A percentile compares a stretch with the other conserved stretches of the same genome.
Conservation (phyloP, 306 rosid genomes). For the Dalbergia cultrata region DNA sequence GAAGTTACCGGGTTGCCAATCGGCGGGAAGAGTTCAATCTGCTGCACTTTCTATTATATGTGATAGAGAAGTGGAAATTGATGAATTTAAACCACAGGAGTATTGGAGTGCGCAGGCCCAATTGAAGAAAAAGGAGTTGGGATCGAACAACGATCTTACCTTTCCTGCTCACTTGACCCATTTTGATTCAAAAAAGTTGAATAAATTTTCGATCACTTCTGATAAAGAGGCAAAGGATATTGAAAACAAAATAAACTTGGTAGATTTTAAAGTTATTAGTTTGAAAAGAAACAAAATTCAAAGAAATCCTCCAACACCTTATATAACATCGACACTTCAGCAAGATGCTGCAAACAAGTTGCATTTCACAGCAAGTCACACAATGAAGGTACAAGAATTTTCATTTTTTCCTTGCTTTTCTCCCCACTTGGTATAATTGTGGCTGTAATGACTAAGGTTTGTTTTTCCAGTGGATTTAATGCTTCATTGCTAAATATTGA, state of each 20-base stretch:
- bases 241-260: constrained; percentile 60
- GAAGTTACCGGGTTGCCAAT: constrained; percentile 96
- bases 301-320: constrained; percentile 94
- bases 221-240: constrained; percentile 63
- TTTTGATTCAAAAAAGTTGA: constrained; percentile 75
- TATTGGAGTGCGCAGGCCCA: constrained; percentile 76
- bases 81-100: constrained; percentile 79
- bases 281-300: constrained; percentile 65
- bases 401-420: constrained; percentile 32
- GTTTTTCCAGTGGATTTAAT: constrained; percentile 27
- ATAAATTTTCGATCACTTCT: constrained; percentile 78
- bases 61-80: constrained; percentile 95
- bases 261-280: constrained; percentile 61
- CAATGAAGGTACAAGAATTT: constrained; percentile 79
- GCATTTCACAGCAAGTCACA: constrained; percentile 71
- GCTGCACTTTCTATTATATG: constrained; percentile 96
- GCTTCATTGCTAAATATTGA: constrained; percentile 16
- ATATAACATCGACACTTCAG: constrained; percentile 96
- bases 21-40: constrained; percentile 98
- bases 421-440: constrained; percentile 24
- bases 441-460: constrained; percentile 32
- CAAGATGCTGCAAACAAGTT: constrained; percentile 95
- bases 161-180: constrained; percentile 78
- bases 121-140: constrained; percentile 52
- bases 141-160: constrained; percentile 44